A percentile compares a stretch with the other conserved stretches of the same genome.
Evolutionary conservation across 805 yeast genomes (phyloP).

Genomic region (Lipomyces japonicus): DNA sequence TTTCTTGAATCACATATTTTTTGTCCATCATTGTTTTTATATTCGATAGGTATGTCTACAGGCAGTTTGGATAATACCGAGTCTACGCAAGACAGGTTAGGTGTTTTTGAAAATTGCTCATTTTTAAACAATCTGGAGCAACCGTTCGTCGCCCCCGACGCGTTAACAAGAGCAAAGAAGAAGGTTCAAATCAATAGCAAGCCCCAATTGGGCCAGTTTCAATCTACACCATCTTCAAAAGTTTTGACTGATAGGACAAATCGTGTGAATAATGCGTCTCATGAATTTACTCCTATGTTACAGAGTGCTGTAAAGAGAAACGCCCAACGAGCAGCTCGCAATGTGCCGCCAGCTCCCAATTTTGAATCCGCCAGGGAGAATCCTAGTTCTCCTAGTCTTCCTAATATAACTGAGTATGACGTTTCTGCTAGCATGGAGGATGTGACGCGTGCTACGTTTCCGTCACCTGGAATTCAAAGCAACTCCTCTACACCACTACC

Average conservation of each 20-base stretch:
- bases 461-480: slow-evolving; percentile 2
- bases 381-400: slow-evolving; percentile 20
- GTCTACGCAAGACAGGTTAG: slow-evolving; percentile 2
- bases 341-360: slow-evolving; percentile 7
- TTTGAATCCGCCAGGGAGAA: not conserved
- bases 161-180: not conserved
- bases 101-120: slow-evolving; percentile 2
- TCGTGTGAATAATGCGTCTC: not conserved
- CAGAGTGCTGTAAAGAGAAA: slow-evolving; percentile 15
- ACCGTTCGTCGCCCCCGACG: not conserved
- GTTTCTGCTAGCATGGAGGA: slow-evolving; percentile 23
- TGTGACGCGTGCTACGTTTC: slow-evolving; percentile 15
- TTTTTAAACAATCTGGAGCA: slow-evolving; percentile 2
- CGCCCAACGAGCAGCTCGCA: not conserved
- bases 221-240: too few relatives aligned
- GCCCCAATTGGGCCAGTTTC: not conserved
- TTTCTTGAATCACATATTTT: too few relatives aligned
- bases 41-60: too few relatives aligned
- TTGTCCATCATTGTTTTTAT: too few relatives aligned
- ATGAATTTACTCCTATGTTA: slow-evolving; percentile 25
- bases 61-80: not conserved
- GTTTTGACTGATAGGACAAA: slow-evolving; percentile 3
- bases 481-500: slow-evolving; percentile 17
- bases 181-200: not conserved
- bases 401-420: slow-evolving; percentile 4